Evolutionary conservation across 1,139 yeast genomes (phyloP).

Genomic region (Diutina ranongensis): DNA sequence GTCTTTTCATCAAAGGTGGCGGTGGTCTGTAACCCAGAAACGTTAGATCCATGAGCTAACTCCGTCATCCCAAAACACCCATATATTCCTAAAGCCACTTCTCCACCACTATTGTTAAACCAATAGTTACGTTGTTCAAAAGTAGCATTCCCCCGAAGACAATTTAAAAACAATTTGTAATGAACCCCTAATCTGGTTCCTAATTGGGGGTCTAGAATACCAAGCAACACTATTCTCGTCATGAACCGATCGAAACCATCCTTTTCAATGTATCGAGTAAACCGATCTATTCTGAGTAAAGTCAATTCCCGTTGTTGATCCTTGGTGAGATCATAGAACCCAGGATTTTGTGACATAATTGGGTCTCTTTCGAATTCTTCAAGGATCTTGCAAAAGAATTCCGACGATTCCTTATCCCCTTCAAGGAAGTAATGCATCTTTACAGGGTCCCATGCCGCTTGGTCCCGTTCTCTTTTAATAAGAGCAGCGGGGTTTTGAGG

Average conservation of each 20-base stretch:
- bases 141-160: constrained; percentile 41
- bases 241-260: constrained; percentile 27
- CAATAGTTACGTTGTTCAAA: constrained; percentile 53
- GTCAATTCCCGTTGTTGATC: constrained; percentile 32
- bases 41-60: constrained; percentile 39
- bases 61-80: constrained; percentile 43
- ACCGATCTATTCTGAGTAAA: constrained; percentile 30
- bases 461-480: constrained; percentile 24
- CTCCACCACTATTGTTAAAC: constrained; percentile 46
- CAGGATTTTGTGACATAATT: constrained; percentile 24
- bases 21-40: constrained; percentile 35
- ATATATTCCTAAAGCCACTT: constrained; percentile 19
- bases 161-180: constrained; percentile 34
- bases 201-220: constrained; percentile 37
- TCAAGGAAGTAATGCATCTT: constrained; percentile 38
- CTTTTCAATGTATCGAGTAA: constrained; percentile 32
- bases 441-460: constrained; percentile 25
- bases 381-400: constrained; percentile 21
- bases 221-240: constrained; percentile 25
- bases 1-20: constrained; percentile 30
- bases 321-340: constrained; percentile 28
- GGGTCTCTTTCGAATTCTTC: constrained; percentile 43
- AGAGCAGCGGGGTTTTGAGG: constrained; percentile 27
- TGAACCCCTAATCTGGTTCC: constrained; percentile 40
- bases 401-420: constrained; percentile 26